Conservation (phyloP, 306 rosid genomes). For the Arachis stenosperma region DNA sequence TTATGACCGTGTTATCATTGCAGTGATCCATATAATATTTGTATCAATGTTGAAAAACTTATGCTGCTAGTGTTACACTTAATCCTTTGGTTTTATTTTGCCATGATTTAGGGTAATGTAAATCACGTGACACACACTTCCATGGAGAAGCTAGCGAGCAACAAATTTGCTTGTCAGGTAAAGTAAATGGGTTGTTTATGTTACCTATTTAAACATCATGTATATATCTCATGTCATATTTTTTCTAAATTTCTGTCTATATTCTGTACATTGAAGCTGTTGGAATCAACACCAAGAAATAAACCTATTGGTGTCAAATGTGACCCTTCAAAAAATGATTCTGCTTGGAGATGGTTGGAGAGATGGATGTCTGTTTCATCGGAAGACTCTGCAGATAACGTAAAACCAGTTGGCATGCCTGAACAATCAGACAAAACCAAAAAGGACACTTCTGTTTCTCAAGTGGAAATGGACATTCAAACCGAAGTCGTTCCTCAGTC, state of each 20-base stretch:
- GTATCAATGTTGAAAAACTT: conserved; percentile 13
- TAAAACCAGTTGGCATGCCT: conserved; percentile 35
- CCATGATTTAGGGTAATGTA: conserved; percentile 59
- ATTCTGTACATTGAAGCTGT: conserved; percentile 50
- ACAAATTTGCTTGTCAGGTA: conserved; percentile 87
- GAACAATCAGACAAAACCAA: conserved; percentile 49
- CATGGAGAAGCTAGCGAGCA: conserved; percentile 75
- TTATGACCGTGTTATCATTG: background rate
- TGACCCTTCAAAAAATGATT: conserved; percentile 77
- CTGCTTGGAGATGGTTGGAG: conserved; percentile 99
- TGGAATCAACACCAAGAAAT: conserved; percentile 77
- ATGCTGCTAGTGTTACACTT: conserved; percentile 12
- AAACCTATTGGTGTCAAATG: conserved; percentile 75
- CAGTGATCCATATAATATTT: conserved; percentile 14
- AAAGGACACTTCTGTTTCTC: conserved; percentile 39
- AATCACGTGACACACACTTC: conserved; percentile 43
- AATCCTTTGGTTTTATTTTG: conserved; percentile 27
- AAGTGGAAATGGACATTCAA: conserved; percentile 43
- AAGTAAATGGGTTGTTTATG: conserved; percentile 18
- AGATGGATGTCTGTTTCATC: conserved; percentile 83
- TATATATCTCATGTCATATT: conserved; percentile 1
- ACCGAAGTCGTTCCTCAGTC: conserved; percentile 49
- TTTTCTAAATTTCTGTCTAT: conserved; percentile 31
- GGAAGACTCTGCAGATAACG: conserved; percentile 45
- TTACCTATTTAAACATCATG: conserved; percentile 17